Percentiles rank a stretch among this genome's conserved stretches.
Evolutionary conservation across 1,284 basidiomycete species (phyloP).

Genomic region (Microbotryomycetes sp.): DNA sequence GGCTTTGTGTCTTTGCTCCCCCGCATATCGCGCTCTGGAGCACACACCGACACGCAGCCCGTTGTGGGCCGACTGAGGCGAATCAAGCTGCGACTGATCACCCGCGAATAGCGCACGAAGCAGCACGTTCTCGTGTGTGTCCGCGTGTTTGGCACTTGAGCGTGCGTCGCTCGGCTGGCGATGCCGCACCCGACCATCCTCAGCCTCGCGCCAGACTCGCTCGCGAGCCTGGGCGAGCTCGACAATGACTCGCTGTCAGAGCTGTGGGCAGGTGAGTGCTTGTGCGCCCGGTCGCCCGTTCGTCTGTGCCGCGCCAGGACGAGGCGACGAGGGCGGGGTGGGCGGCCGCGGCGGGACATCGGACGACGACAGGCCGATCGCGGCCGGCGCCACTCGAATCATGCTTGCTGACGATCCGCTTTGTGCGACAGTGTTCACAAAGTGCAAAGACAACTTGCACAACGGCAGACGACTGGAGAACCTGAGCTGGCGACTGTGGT

Average conservation of each 20-base stretch:
- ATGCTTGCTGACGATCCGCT: too few species aligned
- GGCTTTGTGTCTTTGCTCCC: too few species aligned
- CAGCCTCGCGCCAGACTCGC: slow-evolving; percentile 27
- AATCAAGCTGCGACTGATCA: too few species aligned
- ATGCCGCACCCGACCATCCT: slow-evolving; percentile 11
- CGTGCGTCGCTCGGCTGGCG: not conserved
- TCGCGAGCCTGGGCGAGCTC: slow-evolving; percentile 27
- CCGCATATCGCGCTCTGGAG: too few species aligned
- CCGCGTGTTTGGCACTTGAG: not conserved
- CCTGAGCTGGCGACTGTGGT: slow-evolving; percentile 77
- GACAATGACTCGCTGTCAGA: slow-evolving; percentile 21
- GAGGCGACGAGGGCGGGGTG: not conserved
- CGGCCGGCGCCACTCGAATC: not conserved
- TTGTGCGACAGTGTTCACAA: slow-evolving; percentile 59
- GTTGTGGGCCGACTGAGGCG: too few species aligned
- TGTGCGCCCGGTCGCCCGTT: not conserved
- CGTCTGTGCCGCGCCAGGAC: not conserved
- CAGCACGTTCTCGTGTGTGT: not conserved
- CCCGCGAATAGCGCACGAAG: too few species aligned
- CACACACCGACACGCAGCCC: too few species aligned
- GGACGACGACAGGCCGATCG: not conserved
- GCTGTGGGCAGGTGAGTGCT: slow-evolving; percentile 25
- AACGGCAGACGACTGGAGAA: slow-evolving; percentile 74
- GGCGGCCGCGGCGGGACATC: not conserved
- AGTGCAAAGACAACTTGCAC: slow-evolving; percentile 67